Conservation (phyloP, 164 flowering plant genomes). For the Hamamelis virginiana region DNA sequence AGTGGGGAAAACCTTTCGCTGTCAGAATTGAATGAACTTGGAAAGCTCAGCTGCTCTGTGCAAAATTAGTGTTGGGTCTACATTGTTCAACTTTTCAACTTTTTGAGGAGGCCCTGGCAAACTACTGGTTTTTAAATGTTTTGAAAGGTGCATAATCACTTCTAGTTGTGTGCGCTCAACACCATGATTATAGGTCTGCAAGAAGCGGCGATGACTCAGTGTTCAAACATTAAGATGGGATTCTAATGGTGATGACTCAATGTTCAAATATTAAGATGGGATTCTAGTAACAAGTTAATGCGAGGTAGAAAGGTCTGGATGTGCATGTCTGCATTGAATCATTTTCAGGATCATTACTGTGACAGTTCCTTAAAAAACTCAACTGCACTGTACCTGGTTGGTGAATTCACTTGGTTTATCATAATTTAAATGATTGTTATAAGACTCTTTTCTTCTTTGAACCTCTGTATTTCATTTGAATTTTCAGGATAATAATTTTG, state of each 20-base stretch:
- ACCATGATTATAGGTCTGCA: neutral
- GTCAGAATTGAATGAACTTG: conserved; percentile 13
- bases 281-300: neutral
- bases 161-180: neutral
- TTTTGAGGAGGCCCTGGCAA: conserved; percentile 6
- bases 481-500: neutral
- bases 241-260: neutral
- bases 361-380: neutral
- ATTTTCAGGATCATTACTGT: neutral
- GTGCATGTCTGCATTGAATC: neutral
- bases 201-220: neutral
- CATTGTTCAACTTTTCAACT: neutral
- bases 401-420: neutral
- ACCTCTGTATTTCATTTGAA: neutral
- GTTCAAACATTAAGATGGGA: neutral
- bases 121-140: neutral
- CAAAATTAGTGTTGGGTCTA: neutral
- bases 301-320: neutral
- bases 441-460: neutral
- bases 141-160: neutral
- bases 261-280: neutral
- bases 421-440: neutral
- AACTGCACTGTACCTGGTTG: neutral
- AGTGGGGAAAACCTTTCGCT: conserved; percentile 9
- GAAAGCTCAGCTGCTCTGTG: conserved; percentile 5